Evolutionary conservation across 768 basidiomycete species (phyloP).

Genomic region (Leucosporidium yakuticum): DNA sequence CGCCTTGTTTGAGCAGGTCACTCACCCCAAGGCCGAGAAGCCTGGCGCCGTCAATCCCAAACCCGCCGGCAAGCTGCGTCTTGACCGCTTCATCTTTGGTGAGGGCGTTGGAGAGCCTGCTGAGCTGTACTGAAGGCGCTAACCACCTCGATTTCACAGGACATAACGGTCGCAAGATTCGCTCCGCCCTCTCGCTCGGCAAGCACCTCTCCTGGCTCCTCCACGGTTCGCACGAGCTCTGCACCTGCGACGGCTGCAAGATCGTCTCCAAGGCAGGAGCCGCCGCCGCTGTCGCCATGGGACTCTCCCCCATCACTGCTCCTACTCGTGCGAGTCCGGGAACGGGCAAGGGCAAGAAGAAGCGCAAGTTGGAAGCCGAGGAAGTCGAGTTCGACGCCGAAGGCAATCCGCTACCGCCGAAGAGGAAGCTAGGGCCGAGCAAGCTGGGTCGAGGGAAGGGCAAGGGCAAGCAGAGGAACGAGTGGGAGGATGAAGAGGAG

Average conservation of each 20-base stretch:
- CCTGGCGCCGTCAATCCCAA: not conserved
- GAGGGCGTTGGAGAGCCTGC: not conserved
- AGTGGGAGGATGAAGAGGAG: not conserved
- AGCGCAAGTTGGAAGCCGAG: not conserved
- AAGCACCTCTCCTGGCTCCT: conserved; percentile 23
- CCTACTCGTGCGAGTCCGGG: not conserved
- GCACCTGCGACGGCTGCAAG: conserved; percentile 32
- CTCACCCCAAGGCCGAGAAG: conserved; percentile 20
- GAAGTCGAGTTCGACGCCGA: not conserved
- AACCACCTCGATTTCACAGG: not conserved
- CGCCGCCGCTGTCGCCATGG: not conserved
- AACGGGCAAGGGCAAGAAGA: not conserved
- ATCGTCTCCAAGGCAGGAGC: conserved; percentile 1
- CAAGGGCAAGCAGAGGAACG: not conserved
- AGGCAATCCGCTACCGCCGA: not conserved
- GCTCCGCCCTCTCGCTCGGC: conserved; percentile 28
- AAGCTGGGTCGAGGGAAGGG: not conserved
- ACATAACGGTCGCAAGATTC: conserved; percentile 24
- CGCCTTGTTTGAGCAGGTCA: conserved; percentile 28
- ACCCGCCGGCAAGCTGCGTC: conserved; percentile 5
- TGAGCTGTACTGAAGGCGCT: not conserved
- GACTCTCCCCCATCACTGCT: not conserved
- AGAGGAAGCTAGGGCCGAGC: not conserved
- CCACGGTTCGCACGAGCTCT: not conserved
- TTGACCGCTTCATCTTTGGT: conserved; percentile 31